Base-by-base conservation (phyloP, 2,329 filamentous ascomycete genomes). In the Fusarium guadeloupense region DNA sequence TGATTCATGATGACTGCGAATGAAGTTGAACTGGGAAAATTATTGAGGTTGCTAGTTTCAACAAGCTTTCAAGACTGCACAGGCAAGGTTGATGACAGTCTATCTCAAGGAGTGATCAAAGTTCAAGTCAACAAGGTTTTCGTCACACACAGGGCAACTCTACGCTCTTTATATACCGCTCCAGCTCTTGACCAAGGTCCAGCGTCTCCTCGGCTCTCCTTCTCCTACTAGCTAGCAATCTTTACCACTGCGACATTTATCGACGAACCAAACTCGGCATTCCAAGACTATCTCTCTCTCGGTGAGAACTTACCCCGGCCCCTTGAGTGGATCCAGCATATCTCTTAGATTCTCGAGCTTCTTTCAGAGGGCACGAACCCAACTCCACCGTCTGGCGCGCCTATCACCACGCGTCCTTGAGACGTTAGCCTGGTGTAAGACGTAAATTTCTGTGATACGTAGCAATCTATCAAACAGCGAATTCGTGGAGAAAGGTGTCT, bases 1-100 rank as follows among this genome's bases (percentile, higher is more conserved):
- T 78, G 76, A 50, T 78, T 73, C 46, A 77, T 75, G 77, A 77
- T 80, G 13, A 41, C 62, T 56, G 23, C 12, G 41, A 42, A 8
- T 19, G 17, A 26, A 23, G n/a, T 16, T 52, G 39, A 25, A 19
- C 28, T 38, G 6, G 8, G 23, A 37, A 13, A 17, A 33, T 16
- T n/a, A 21, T 16, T 39, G 28, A 8, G 31, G 20, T 16, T 17
- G 6, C 20, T 21, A 35, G 13, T 17, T 30, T 16, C 10, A 50
- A 17, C 9, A 28, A 37, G 23, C 10, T 40, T 30, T 40, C 9
- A 12, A 19, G 12, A n/a, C 2, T 20, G 8, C n/a, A n/a, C 25
- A n/a, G 6, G 9, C n/a, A 34, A 9, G 12, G 31, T 34, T 34
- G 31, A 34, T 34, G 16, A 34, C 16, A 17, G 31, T 34, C n/a